Percentiles rank a stretch among this genome's conserved stretches.
Evolutionary conservation across 2,329 filamentous ascomycete species (phyloP).

Genomic region (Monosporascus sp.): DNA sequence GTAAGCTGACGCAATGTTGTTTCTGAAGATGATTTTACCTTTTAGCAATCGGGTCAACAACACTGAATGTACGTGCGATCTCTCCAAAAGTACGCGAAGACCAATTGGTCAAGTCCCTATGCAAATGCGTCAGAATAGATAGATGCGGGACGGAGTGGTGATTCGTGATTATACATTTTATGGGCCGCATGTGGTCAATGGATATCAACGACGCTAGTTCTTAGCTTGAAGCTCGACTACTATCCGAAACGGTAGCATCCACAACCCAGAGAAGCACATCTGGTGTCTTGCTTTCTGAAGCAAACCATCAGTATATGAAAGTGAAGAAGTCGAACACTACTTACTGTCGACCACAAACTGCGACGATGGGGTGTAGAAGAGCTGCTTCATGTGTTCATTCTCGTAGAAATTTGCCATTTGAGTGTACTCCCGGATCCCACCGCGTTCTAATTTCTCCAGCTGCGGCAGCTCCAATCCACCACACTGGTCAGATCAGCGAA

Average conservation of each 20-base stretch:
- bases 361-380: background rate
- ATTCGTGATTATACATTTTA: background rate
- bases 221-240: background rate
- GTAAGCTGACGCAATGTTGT: no score
- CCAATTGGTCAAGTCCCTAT: background rate
- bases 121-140: no score
- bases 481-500: background rate
- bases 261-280: constrained; percentile 2
- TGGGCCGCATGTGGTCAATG: background rate
- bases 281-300: background rate
- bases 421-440: background rate
- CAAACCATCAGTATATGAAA: background rate
- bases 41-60: no score
- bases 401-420: background rate
- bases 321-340: background rate
- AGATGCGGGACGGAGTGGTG: background rate
- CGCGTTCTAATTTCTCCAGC: background rate
- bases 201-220: constrained; percentile 2
- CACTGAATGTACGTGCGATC: no score
- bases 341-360: background rate
- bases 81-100: no score
- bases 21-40: no score
- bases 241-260: background rate
- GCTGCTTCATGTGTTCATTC: background rate
- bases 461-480: background rate